Evolutionary conservation across 1,284 basidiomycete genomes (phyloP), one percentile per base, ranked within the genome.

Genomic region (Heterobasidion parviporum): DNA sequence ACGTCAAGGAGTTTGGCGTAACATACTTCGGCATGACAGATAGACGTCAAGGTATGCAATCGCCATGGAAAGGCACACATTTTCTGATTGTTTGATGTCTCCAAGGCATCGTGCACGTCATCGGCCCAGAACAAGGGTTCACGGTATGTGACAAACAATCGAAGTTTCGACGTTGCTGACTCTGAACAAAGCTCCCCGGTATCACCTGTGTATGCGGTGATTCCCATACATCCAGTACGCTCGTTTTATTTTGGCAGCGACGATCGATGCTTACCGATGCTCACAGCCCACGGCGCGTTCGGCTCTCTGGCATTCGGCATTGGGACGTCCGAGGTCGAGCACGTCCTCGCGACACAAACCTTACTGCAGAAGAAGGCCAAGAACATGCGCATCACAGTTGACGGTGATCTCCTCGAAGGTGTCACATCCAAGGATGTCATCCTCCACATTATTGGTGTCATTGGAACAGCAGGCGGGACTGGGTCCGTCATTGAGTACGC

Each of bases 201-300:
- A 95, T 93, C 51, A 97, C 94, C 35, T 94, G 94, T 64, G 94
- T 97, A 53, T 98, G 94, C 65, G 94, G 94, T 67, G 94, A 97
- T 73, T 97, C 94, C 3, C 94, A 96, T 74, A 96, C 94, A 33
- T 90, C 89, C 35, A 92, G 89, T 90, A 68, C 60, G 85, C 73
- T 43, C 34, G 14, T 52, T 50, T 1, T 6, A 53, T 36, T 7
- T 53, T 20, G 43, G 20, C 35, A 8, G 59, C 34, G 9, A 20
- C 18, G 48, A 45, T 49, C 57, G 51, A 34, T n/a, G 34, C 35
- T 38, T 41, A 35, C 34, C 43, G 55, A 50, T 56, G 33, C 26
- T 38, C 32, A 8, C 61, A 92, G 91, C 94, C 12, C 94, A 98
- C 68, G 94, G 95, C 52, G 95, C 94, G 1, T 98, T 98, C 66